Evolutionary conservation across 2,329 filamentous ascomycete species (phyloP).

Genomic region (Fusarium buharicum): DNA sequence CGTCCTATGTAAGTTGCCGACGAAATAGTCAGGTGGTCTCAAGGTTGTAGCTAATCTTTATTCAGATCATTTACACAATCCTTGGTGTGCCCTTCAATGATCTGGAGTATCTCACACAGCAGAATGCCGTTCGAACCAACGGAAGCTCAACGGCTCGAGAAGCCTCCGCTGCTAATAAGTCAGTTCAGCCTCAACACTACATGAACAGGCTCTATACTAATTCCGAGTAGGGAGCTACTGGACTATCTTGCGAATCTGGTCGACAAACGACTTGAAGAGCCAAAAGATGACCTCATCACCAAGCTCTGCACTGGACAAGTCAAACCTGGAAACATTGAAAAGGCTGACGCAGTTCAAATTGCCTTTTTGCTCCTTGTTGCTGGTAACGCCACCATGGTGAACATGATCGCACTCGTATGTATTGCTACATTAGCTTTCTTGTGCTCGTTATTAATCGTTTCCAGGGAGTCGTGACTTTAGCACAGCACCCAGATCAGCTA

Average conservation of each 20-base stretch:
- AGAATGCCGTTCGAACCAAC: constrained; percentile 59
- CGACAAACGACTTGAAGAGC: constrained; percentile 52
- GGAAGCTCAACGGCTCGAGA: constrained; percentile 59
- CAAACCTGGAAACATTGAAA: constrained; percentile 52
- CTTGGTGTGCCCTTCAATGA: constrained; percentile 61
- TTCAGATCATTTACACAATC: constrained; percentile 60
- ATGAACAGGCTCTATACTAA: neutral
- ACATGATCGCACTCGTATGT: constrained; percentile 59
- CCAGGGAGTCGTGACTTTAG: constrained; percentile 57
- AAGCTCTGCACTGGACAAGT: constrained; percentile 56
- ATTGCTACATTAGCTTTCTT: accelerated
- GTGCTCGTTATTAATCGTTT: accelerated
- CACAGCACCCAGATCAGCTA: constrained; percentile 57
- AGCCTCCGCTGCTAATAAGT: constrained; percentile 58
- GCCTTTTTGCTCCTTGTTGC: constrained; percentile 62
- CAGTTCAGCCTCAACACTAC: neutral
- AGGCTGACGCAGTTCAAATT: constrained; percentile 57
- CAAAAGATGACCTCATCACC: constrained; percentile 59
- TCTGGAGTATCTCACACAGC: constrained; percentile 57
- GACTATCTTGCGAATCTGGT: constrained; percentile 58
- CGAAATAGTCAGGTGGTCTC: too few relatives aligned
- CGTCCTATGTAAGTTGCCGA: constrained; percentile 59
- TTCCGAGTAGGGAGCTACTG: constrained; percentile 51
- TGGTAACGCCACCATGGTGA: constrained; percentile 64
- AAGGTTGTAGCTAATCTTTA: accelerated